Base-by-base conservation (phyloP, 2,329 filamentous ascomycete species). In the Trichophyton rubrum region DNA sequence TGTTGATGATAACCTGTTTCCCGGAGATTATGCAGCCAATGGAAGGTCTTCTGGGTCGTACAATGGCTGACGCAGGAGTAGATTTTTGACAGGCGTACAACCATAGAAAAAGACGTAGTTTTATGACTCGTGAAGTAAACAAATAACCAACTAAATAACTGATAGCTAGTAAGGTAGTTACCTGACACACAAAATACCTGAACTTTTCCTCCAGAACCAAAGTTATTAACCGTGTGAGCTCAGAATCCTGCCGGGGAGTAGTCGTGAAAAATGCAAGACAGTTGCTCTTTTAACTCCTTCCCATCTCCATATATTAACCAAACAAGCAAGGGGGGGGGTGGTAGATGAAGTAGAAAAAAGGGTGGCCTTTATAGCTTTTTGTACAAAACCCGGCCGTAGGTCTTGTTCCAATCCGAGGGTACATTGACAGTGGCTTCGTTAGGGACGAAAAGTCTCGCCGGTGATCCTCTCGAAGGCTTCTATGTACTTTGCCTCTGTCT, bases 391-490 rank as follows among this genome's bases (percentile, higher is more conserved):
- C 64, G 57, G 62, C 49, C 49, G 24, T 53, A 53, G 9, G 13
- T n/a, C 22, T 2, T 13, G 27, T 33, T 53, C 63, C 33, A 64
- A 24, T 53, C 49, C 49, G 49, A 24, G 22, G 27, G 49, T 47
- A 20, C 3, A n/a, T 11, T 53, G 8, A 53, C 8, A 3, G 49
- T 17, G 22, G 20, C 9, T 22, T 13, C n/a, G 49, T 53, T 62
- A 55, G 45, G 49, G 41, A 41, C 60, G 38, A 43, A 62, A 62
- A 40, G 51, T 43, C n/a, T 77, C 75, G 3, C 85, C 85, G 0
- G 85, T 87, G 65, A 90, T 76, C 72, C 78, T 82, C 77, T 85
- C 79, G 73, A 84, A 95, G 0, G 87, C 89, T 72, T 95, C 88
- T 65, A 76, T 77, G 70, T 95, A 95, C 74, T 88, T 88, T 60